phyloP scores from a whole-genome alignment of 2,329 filamentous ascomycete genomes.

The Chalara sp. region DNA sequence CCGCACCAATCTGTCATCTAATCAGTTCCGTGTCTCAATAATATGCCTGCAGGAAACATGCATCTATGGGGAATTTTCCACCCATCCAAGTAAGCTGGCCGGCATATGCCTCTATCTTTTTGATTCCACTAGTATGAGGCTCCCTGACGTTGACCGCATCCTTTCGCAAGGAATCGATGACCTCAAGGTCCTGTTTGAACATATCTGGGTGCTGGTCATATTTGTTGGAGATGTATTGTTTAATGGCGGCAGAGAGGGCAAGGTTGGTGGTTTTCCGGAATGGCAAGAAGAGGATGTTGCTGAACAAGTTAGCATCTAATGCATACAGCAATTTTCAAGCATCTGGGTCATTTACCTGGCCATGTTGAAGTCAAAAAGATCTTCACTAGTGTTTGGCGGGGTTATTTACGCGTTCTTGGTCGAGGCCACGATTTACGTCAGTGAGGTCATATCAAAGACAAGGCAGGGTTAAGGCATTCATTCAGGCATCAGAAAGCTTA shows the following conservation, averaged over 20 bases:
- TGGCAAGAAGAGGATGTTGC: conserved; percentile 40
- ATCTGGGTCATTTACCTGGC: not conserved
- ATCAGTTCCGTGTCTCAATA: conserved; percentile 6
- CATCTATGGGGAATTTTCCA: conserved; percentile 94
- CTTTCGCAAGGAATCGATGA: conserved; percentile 74
- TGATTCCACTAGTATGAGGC: conserved; percentile 78
- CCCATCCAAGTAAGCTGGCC: conserved; percentile 89
- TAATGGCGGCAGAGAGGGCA: conserved; percentile 74
- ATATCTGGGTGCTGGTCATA: conserved; percentile 99
- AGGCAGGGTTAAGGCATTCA: too few relatives aligned
- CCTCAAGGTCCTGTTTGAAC: conserved; percentile 82
- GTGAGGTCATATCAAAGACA: too few relatives aligned
- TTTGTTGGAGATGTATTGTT: conserved; percentile 93
- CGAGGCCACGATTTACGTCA: too few relatives aligned
- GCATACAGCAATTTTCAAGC: not conserved
- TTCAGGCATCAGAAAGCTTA: too few relatives aligned
- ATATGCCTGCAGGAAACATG: conserved; percentile 34
- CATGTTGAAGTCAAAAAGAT: not conserved
- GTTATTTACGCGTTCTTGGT: too few relatives aligned
- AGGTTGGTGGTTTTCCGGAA: conserved; percentile 81
- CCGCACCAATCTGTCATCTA: conserved; percentile 67
- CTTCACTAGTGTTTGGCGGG: too few relatives aligned
- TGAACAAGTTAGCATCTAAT: conserved; percentile 7
- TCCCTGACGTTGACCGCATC: conserved; percentile 88
- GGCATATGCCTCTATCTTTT: conserved; percentile 84